Percentiles rank a stretch among this genome's conserved stretches.
Conservation (phyloP, 2,329 filamentous ascomycete genomes). For the Drechmeria coniospora region DNA sequence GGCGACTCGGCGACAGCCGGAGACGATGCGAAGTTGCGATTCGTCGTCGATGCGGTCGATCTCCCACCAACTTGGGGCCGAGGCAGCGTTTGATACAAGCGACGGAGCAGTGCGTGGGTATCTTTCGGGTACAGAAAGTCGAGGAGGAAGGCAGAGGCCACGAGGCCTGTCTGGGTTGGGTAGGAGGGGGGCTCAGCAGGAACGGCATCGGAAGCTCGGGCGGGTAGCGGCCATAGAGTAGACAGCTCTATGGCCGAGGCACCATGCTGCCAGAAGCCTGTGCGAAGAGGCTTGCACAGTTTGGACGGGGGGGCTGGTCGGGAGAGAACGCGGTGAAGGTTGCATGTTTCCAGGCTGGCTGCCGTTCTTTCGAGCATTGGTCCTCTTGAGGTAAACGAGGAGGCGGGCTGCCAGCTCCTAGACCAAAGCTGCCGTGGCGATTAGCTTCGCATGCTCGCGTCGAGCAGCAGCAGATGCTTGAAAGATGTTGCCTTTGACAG, state of each 20-base stretch:
- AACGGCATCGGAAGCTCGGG: slow-evolving; percentile 9
- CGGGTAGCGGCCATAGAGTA: slow-evolving; percentile 23
- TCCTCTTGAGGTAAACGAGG: slow-evolving; percentile 3
- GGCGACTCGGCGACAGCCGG: slow-evolving; percentile 4
- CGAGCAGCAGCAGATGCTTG: background rate
- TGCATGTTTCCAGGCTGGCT: slow-evolving; percentile 38
- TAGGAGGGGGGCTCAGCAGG: slow-evolving; percentile 8
- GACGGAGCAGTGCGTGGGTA: slow-evolving; percentile 26
- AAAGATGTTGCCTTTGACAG: too few relatives aligned
- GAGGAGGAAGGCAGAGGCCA: slow-evolving; percentile 34
- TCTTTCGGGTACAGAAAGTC: slow-evolving; percentile 40
- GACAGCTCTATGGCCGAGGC: slow-evolving; percentile 32
- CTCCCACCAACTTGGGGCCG: slow-evolving; percentile 8
- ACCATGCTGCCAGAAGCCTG: slow-evolving; percentile 39
- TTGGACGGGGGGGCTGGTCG: slow-evolving; percentile 19
- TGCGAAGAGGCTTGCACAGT: slow-evolving; percentile 28
- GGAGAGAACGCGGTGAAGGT: slow-evolving; percentile 35
- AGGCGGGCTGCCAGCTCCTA: slow-evolving; percentile 5
- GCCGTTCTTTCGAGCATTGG: slow-evolving; percentile 45
- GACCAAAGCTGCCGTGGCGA: slow-evolving; percentile 3
- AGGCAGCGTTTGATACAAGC: slow-evolving; percentile 15
- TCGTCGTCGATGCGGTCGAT: slow-evolving; percentile 7
- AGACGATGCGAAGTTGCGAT: slow-evolving; percentile 13
- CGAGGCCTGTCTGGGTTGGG: slow-evolving; percentile 15
- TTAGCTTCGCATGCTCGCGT: slow-evolving; percentile 11